These are phyloP conservation scores for Trypanosoma caninum DNA, from an alignment of 208 protist genomes.

Conservation along the genomic window DNA sequence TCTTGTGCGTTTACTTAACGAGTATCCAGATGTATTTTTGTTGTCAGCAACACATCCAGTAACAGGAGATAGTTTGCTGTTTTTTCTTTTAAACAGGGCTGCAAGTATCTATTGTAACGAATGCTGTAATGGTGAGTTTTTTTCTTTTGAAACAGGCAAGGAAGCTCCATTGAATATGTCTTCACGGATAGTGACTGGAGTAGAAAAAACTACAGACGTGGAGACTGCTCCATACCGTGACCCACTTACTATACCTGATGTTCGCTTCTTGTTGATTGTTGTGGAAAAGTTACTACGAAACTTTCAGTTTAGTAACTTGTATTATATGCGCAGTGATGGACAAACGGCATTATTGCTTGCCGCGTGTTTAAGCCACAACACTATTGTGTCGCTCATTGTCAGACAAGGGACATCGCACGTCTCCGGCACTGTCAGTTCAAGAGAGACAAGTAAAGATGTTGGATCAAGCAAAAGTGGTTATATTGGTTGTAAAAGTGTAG, in stretches of 20 bases:
- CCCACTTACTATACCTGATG: slow-evolving; percentile 30
- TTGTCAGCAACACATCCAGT: slow-evolving; percentile 25
- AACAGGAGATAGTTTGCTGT: slow-evolving; percentile 51
- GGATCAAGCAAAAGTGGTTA: too few relatives aligned
- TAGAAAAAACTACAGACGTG: background rate
- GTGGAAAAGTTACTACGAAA: slow-evolving; percentile 26
- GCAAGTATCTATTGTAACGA: slow-evolving; percentile 4
- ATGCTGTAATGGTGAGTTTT: slow-evolving; percentile 12
- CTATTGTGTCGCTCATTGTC: slow-evolving; percentile 46
- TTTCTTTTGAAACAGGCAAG: slow-evolving; percentile 20
- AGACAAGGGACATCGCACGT: background rate
- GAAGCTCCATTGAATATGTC: too few relatives aligned
- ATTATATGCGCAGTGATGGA: slow-evolving; percentile 27
- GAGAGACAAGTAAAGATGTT: too few relatives aligned
- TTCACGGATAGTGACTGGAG: background rate
- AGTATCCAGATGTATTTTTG: slow-evolving; percentile 26
- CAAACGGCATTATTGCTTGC: slow-evolving; percentile 67
- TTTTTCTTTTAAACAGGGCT: slow-evolving; percentile 32
- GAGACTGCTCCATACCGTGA: slow-evolving; percentile 20
- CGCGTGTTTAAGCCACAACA: slow-evolving; percentile 45
- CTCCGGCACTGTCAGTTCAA: too few relatives aligned
- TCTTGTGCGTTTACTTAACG: slow-evolving; percentile 26
- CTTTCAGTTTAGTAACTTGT: slow-evolving; percentile 24
- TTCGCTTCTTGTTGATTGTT: slow-evolving; percentile 28
- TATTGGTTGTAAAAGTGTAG: too few relatives aligned